A percentile compares a stretch with the other conserved stretches of the same genome.
Conservation (phyloP, 352 stramenopile species). For the Ochromonadaceae sp. region DNA sequence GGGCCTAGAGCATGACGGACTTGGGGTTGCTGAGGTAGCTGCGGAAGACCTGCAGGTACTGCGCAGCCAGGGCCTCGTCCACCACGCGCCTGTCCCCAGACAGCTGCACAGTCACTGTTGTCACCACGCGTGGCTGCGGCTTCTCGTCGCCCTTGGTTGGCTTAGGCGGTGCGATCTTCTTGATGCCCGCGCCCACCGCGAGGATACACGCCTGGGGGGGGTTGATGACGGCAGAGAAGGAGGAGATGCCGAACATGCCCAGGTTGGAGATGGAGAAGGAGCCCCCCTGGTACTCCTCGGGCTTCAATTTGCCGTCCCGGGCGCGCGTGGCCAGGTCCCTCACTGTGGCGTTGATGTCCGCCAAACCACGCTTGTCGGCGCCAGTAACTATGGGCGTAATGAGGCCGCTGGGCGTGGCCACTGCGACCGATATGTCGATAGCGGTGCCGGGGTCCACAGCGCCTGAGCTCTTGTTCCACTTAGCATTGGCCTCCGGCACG, state of each 20-base stretch:
- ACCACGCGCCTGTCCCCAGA: conserved; percentile 90
- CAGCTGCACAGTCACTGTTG: conserved; percentile 85
- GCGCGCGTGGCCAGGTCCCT: conserved; percentile 89
- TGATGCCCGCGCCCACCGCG: conserved; percentile 78
- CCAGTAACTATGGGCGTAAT: conserved; percentile 95
- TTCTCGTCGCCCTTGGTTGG: conserved; percentile 37
- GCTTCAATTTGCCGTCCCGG: conserved; percentile 86
- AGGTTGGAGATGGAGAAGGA: conserved; percentile 99
- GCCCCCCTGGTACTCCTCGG: conserved; percentile 96
- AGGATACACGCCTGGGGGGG: conserved; percentile 95
- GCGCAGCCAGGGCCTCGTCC: conserved; percentile 81
- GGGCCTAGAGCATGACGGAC: conserved; percentile 66
- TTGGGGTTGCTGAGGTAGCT: conserved; percentile 89
- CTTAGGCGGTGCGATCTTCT: conserved; percentile 49
- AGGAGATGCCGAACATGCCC: conserved; percentile 93
- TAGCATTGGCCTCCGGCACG: conserved; percentile 78
- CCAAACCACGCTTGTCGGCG: conserved; percentile 80
- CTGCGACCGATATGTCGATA: conserved; percentile 93
- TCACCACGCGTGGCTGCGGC: conserved; percentile 66
- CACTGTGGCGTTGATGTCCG: conserved; percentile 81
- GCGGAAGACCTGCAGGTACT: conserved; percentile 89
- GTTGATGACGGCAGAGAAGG: conserved; percentile 97
- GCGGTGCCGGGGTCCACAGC: conserved; percentile 57
- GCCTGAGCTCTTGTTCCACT: conserved; percentile 33
- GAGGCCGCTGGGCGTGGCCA: conserved; percentile 86